These are phyloP conservation scores for Chaetomium strumarium DNA, from an alignment of 2,329 filamentous ascomycete species.

Conservation along the genomic window DNA sequence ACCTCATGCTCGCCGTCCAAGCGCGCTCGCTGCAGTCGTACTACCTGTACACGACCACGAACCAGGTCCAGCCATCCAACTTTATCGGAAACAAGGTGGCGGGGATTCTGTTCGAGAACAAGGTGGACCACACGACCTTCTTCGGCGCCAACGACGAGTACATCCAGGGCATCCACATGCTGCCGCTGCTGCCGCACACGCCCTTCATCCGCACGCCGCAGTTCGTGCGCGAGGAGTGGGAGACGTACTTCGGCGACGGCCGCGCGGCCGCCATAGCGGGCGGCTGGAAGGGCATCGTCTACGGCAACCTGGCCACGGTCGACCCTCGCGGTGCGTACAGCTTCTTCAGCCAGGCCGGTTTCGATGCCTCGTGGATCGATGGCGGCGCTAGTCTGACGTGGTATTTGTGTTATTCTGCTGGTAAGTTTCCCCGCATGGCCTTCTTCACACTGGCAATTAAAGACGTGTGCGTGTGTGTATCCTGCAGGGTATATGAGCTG, in stretches of 20 bases:
- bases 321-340: conserved; percentile 63
- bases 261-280: conserved; percentile 60
- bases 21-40: conserved; percentile 69
- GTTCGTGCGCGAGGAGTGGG: conserved; percentile 82
- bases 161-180: conserved; percentile 76
- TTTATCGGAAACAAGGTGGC: conserved; percentile 75
- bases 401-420: conserved; percentile 75
- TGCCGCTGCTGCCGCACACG: conserved; percentile 65
- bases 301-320: conserved; percentile 73
- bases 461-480: too few relatives aligned
- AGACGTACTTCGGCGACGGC: conserved; percentile 65
- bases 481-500: not conserved
- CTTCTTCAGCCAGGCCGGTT: conserved; percentile 65
- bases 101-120: conserved; percentile 84
- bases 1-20: conserved; percentile 77
- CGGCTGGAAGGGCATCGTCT: conserved; percentile 82
- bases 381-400: conserved; percentile 78
- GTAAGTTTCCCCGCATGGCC: conserved; percentile 45
- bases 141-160: conserved; percentile 71
- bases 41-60: conserved; percentile 70
- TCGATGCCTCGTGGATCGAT: conserved; percentile 66
- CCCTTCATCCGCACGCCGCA: conserved; percentile 57
- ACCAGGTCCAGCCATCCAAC: conserved; percentile 63
- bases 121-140: conserved; percentile 87
- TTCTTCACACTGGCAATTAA: not conserved